Evolutionary conservation across 75 land plant genomes (phyloP).

Genomic region (Adiantum capillusveneris): DNA sequence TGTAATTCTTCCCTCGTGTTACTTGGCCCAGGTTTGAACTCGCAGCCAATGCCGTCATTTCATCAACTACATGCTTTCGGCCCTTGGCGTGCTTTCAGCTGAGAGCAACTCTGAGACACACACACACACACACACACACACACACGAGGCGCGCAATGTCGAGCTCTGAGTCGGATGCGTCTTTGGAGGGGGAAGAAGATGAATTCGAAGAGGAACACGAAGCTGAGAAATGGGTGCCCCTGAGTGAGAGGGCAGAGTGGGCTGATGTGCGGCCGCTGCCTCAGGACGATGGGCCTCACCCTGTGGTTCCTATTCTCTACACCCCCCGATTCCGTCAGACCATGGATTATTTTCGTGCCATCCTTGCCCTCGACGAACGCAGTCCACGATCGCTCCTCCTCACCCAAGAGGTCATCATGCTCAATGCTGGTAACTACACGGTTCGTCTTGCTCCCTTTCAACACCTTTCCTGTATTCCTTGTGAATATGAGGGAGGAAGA

Average conservation of each 20-base stretch:
- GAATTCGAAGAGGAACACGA: too few species aligned
- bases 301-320: conserved; percentile 86
- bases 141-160: too few species aligned
- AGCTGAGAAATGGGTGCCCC: conserved; percentile 19
- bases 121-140: too few species aligned
- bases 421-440: conserved; percentile 92
- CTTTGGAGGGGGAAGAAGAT: too few species aligned
- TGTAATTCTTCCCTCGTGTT: too few species aligned
- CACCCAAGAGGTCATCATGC: conserved; percentile 57
- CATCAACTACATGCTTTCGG: too few species aligned
- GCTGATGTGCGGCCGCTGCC: conserved; percentile 71
- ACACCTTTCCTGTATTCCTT: background rate
- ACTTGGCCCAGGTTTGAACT: too few species aligned
- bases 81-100: too few species aligned
- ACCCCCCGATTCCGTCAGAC: conserved; percentile 61
- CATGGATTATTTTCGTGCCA: conserved; percentile 93
- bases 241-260: conserved; percentile 66
- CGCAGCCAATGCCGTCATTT: too few species aligned
- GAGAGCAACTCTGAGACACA: too few species aligned
- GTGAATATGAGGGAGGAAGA: background rate
- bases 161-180: too few species aligned
- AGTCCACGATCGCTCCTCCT: conserved; percentile 64
- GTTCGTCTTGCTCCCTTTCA: conserved; percentile 15
- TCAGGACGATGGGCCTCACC: conserved; percentile 93
- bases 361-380: conserved; percentile 62